Conservation (phyloP, 805 yeast species). For the Candida namnaoensis region DNA sequence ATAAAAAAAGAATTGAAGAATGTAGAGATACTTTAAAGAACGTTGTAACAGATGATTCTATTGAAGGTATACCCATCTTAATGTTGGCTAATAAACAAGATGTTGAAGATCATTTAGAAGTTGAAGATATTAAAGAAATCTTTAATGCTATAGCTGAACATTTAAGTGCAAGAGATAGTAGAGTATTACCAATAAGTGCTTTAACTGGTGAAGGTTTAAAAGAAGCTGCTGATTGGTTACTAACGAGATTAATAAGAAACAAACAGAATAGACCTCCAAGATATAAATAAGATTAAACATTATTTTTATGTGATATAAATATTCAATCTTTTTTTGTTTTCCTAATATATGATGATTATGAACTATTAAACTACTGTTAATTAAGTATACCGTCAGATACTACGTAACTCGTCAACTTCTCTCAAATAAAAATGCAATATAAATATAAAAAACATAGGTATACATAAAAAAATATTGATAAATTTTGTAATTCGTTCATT, state of each 20-base stretch:
- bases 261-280: slow-evolving; percentile 29
- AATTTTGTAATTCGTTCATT: no score
- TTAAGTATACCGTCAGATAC: no score
- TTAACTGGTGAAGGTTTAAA: slow-evolving; percentile 67
- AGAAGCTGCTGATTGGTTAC: slow-evolving; percentile 88
- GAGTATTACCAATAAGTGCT: slow-evolving; percentile 87
- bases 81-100: slow-evolving; percentile 98
- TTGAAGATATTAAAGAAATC: slow-evolving; percentile 74
- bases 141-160: slow-evolving; percentile 77
- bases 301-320: neutral
- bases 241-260: slow-evolving; percentile 50
- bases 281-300: slow-evolving; percentile 12
- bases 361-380: no score
- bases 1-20: slow-evolving; percentile 72
- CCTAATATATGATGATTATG: no score
- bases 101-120: slow-evolving; percentile 57
- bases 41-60: slow-evolving; percentile 48
- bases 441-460: no score
- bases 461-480: no score
- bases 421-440: no score
- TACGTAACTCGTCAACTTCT: no score
- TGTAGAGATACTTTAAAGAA: slow-evolving; percentile 56
- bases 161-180: slow-evolving; percentile 82
- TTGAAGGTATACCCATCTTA: slow-evolving; percentile 78
- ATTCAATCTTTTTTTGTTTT: neutral